Conservation (phyloP, 306 rosid species). For the Ormosia emarginata region DNA sequence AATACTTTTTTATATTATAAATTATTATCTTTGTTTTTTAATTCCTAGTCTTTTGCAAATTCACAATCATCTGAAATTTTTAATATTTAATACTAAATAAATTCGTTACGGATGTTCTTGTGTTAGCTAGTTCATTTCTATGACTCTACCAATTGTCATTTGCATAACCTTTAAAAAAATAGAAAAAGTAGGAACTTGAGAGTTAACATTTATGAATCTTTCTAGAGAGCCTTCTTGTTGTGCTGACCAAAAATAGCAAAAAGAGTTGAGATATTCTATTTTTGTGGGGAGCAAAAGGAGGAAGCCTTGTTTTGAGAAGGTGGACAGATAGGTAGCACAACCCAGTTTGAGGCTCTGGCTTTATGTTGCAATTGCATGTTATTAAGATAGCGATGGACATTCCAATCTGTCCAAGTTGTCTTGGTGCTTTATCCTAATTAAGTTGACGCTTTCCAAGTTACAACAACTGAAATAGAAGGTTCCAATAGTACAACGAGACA, state of each 20-base stretch:
- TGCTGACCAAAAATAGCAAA: background rate
- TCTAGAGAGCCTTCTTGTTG: background rate
- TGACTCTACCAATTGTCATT: too few relatives aligned
- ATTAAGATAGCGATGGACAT: background rate
- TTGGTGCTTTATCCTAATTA: background rate
- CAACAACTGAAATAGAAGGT: background rate
- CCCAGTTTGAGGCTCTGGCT: background rate
- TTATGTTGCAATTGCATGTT: background rate
- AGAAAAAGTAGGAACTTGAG: background rate
- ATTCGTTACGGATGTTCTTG: too few relatives aligned
- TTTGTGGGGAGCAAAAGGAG: background rate
- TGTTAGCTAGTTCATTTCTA: too few relatives aligned
- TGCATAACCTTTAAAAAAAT: too few relatives aligned
- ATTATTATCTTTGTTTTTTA: too few relatives aligned
- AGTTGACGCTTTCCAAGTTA: background rate
- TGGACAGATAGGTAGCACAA: background rate
- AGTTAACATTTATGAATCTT: background rate
- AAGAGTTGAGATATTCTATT: background rate
- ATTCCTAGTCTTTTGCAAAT: too few relatives aligned
- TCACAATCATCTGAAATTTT: too few relatives aligned
- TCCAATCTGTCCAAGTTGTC: background rate
- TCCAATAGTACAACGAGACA: background rate
- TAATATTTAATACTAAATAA: too few relatives aligned
- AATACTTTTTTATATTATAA: too few relatives aligned
- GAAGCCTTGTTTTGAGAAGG: constrained; percentile 5